Evolutionary conservation across 139 green algal genomes (phyloP).

Genomic region (Chlorella sp.): DNA sequence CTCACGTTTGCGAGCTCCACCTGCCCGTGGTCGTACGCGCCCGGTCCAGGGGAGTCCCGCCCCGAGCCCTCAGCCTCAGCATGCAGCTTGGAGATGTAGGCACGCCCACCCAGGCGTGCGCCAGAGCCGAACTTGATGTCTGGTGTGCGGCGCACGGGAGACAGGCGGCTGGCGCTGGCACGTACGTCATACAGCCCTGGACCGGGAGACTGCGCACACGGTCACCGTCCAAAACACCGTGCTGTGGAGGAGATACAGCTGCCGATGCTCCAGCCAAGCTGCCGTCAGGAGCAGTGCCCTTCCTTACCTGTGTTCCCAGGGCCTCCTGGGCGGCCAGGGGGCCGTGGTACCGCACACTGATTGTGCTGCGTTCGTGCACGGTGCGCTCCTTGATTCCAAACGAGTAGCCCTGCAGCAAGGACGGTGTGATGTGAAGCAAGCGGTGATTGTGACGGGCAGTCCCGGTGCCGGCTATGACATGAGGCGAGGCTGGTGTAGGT

Average conservation of each 20-base stretch:
- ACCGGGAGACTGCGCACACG: neutral
- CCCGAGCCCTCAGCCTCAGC: constrained; percentile 3
- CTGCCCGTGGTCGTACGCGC: neutral
- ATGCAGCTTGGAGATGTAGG: constrained; percentile 5
- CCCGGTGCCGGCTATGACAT: too few relatives aligned
- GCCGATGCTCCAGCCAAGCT: too few relatives aligned
- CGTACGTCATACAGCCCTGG: constrained; percentile 4
- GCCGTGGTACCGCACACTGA: constrained; percentile 6
- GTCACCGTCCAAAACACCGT: too few relatives aligned
- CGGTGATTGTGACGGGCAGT: too few relatives aligned
- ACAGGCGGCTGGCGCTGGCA: neutral
- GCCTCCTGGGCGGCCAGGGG: constrained; percentile 6
- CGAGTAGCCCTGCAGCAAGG: neutral
- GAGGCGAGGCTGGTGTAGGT: too few relatives aligned
- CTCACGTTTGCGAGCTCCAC: constrained; percentile 1
- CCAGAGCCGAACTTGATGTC: constrained; percentile 4
- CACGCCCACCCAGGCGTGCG: neutral
- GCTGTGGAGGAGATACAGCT: too few relatives aligned
- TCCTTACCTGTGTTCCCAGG: neutral
- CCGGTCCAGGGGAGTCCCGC: constrained; percentile 3
- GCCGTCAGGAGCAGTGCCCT: too few relatives aligned
- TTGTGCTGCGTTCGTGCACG: neutral
- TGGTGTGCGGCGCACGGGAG: neutral
- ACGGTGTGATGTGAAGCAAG: too few relatives aligned
- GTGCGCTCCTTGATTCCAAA: constrained; percentile 7